A percentile compares a stretch with the other conserved stretches of the same genome.
These are phyloP conservation scores for Gossypium trilobum DNA, from an alignment of 441 rosid species.

Conservation along the genomic window DNA sequence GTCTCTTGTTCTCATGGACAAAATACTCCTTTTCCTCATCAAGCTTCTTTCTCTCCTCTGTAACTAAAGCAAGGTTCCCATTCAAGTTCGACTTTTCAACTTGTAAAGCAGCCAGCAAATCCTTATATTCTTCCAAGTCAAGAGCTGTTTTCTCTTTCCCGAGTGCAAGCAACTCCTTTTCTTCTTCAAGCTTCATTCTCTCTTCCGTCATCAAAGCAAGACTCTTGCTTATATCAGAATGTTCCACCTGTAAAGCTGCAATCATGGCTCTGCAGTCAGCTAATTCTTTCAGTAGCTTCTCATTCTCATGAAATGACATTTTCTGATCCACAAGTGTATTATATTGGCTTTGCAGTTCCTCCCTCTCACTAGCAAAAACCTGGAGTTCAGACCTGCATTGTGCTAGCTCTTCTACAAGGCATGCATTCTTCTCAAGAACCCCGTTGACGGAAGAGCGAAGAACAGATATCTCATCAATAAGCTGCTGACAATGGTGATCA, in stretches of 20 bases:
- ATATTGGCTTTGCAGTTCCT: slow-evolving; percentile 49
- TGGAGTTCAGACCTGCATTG: slow-evolving; percentile 59
- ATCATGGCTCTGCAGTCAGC: slow-evolving; percentile 43
- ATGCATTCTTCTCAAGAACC: slow-evolving; percentile 32
- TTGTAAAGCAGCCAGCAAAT: slow-evolving; percentile 31
- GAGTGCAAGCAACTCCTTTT: slow-evolving; percentile 42
- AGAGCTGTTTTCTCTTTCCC: slow-evolving; percentile 29
- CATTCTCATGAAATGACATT: slow-evolving; percentile 36
- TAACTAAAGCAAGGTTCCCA: slow-evolving; percentile 31
- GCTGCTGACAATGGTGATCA: slow-evolving; percentile 37
- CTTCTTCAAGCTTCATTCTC: slow-evolving; percentile 48
- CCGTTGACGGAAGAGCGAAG: slow-evolving; percentile 41
- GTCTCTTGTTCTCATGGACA: slow-evolving; percentile 44
- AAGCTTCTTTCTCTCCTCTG: slow-evolving; percentile 40
- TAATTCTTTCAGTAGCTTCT: slow-evolving; percentile 49
- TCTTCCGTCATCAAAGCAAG: slow-evolving; percentile 35
- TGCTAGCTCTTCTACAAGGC: slow-evolving; percentile 55
- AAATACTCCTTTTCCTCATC: slow-evolving; percentile 40
- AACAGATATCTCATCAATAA: slow-evolving; percentile 44
- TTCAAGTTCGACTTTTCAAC: slow-evolving; percentile 39
- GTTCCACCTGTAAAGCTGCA: slow-evolving; percentile 51
- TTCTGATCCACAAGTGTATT: slow-evolving; percentile 44
- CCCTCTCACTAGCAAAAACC: slow-evolving; percentile 37
- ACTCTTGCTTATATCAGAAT: slow-evolving; percentile 33
- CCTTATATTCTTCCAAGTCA: slow-evolving; percentile 36